Percentiles rank a stretch among this genome's conserved stretches.
These are phyloP conservation scores for Hygrocybe punicea DNA, from an alignment of 768 basidiomycete species.

Conservation along the genomic window DNA sequence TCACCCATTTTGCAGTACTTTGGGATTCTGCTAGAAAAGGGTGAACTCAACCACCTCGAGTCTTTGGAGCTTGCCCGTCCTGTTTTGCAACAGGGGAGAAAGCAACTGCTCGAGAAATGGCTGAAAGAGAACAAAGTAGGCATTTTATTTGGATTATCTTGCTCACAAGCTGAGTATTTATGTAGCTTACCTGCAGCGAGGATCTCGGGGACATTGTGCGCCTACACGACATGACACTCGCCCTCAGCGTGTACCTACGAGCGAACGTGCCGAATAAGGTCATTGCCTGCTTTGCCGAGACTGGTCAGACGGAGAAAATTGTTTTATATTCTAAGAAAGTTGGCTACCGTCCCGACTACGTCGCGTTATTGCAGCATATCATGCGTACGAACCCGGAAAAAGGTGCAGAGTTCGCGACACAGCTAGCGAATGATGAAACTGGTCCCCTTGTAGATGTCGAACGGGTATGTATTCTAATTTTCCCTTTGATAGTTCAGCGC, in stretches of 20 bases:
- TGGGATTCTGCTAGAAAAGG: constrained; percentile 96
- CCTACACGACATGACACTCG: constrained; percentile 92
- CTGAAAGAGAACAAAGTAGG: constrained; percentile 96
- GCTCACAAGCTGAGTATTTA: not conserved
- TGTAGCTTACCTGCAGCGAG: constrained; percentile 93
- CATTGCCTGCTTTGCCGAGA: constrained; percentile 98
- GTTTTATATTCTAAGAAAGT: constrained; percentile 97
- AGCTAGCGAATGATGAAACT: constrained; percentile 87
- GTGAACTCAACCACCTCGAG: constrained; percentile 94
- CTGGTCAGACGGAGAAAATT: constrained; percentile 98
- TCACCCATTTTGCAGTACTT: constrained; percentile 98
- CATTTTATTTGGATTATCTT: not conserved
- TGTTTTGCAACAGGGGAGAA: constrained; percentile 92
- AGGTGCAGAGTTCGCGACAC: constrained; percentile 95
- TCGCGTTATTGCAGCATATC: constrained; percentile 87
- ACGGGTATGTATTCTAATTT: constrained; percentile 49
- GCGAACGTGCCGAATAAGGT: constrained; percentile 99
- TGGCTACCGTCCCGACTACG: constrained; percentile 88
- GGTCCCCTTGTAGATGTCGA: constrained; percentile 94
- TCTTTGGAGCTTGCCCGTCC: constrained; percentile 94
- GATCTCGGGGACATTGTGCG: constrained; percentile 98
- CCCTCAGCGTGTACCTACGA: constrained; percentile 93
- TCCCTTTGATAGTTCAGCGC: constrained; percentile 3
- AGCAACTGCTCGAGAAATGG: constrained; percentile 98
- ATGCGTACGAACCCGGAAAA: constrained; percentile 97